Conservation (phyloP, 441 rosid species). For the Adansonia madagascariensis region DNA sequence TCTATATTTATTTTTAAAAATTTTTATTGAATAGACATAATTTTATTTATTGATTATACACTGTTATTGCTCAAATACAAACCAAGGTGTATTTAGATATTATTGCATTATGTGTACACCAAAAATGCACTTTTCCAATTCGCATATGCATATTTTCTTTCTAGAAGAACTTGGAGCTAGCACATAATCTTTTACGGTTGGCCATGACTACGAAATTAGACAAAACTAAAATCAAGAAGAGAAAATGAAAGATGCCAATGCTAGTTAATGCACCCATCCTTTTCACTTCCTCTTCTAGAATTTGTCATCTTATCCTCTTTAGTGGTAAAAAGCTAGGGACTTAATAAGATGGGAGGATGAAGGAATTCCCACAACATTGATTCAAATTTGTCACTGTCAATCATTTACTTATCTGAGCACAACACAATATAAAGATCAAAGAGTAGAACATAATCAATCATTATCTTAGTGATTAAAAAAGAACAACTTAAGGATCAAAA, state of each 20-base stretch:
- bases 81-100: no score
- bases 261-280: not conserved
- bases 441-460: not conserved
- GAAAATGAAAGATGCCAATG: not conserved
- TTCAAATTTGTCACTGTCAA: not conserved
- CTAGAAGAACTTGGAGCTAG: not conserved
- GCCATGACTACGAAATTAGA: not conserved
- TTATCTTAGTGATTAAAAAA: not conserved
- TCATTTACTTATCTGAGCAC: not conserved
- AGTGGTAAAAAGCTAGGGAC: constrained; percentile 1
- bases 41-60: no score
- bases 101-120: no score
- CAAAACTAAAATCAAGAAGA: not conserved
- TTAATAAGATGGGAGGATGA: constrained; percentile 1
- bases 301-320: not conserved
- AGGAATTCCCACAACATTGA: not conserved
- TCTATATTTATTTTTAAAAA: no score
- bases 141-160: not conserved
- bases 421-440: constrained; percentile 28
- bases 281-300: not conserved
- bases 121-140: not conserved
- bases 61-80: no score
- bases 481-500: not conserved
- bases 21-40: no score
- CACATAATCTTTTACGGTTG: not conserved